Evolutionary conservation across 2,329 filamentous ascomycete species (phyloP), one percentile per base, ranked within the genome.

Genomic region (Lanzia echinophila): DNA sequence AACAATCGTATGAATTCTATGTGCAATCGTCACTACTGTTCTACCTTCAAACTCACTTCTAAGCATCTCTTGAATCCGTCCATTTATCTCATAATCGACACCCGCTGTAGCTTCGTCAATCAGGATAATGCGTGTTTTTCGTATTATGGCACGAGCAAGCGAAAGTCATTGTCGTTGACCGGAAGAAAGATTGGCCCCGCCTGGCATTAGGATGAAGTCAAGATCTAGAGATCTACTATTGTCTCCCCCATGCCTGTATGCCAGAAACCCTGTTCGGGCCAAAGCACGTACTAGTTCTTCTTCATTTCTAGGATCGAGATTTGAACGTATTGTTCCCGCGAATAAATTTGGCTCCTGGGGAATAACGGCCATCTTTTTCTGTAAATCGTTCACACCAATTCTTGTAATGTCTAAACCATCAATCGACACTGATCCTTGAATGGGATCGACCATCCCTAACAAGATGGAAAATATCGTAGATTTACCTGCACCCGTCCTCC

Each of bases 31-130:
- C 20, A 90, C 68, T 22, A 89, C 72, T 1, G 86, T 88, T 28
- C 24, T 28, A 56, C 80, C 79, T 0, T 75, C 79, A 60, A 88
- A 88, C 65, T 88, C 83, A 62, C 84, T 81, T 31, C 85, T 79
- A 62, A 90, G 88, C 50, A 78, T 82, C n/a, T 81, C 78, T 71
- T 90, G 86, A 61, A 90, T 90, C 33, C 87, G 75, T 2, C 76
- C 72, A 65, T 90, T 87, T 0, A 86, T 90, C 44, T 78, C 73
- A 79, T 87, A 87, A 68, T 90, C 87, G 3, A 90, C 85, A 0
- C 86, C 85, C 1, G 68, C 64, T 0, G 92, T 97, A 1, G 92
- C 92, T 71, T 97, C 92, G 73, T 97, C 92, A 69, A 90, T 95
- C 44, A 97, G 83, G 60, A 96, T 95, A 70, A 97, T 95, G 62